Conservation (phyloP, 441 rosid species). For the Biscutella laevigata region DNA sequence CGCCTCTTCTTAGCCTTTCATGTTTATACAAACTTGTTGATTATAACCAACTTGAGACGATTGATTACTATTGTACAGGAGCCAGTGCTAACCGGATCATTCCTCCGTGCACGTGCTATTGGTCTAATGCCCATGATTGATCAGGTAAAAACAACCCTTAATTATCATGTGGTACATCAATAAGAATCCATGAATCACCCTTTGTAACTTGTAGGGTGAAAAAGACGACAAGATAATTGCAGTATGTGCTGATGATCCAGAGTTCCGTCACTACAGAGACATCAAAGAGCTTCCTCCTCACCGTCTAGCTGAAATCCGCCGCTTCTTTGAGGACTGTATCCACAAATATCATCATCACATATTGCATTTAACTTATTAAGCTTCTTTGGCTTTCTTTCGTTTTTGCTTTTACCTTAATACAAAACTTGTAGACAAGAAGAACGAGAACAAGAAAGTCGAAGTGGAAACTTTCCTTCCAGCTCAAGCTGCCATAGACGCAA, state of each 20-base stretch:
- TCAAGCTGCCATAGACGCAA: conserved; percentile 61
- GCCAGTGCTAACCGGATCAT: conserved; percentile 82
- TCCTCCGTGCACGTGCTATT: conserved; percentile 93
- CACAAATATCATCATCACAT: conserved; percentile 18
- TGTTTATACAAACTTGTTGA: not conserved
- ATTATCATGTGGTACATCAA: not conserved
- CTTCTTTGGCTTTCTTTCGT: conserved; percentile 23
- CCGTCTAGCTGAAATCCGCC: conserved; percentile 93
- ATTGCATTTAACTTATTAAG: not conserved
- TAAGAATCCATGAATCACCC: not conserved
- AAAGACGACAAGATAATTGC: conserved; percentile 97
- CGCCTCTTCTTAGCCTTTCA: not conserved
- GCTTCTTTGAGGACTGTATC: conserved; percentile 99
- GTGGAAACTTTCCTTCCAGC: conserved; percentile 89
- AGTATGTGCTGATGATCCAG: conserved; percentile 98
- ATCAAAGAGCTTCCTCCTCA: conserved; percentile 95
- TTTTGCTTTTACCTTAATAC: conserved; percentile 18
- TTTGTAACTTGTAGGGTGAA: conserved; percentile 56
- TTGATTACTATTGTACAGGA: conserved; percentile 37
- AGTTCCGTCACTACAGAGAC: conserved; percentile 86
- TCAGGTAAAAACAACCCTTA: conserved; percentile 37
- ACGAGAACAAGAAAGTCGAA: conserved; percentile 90
- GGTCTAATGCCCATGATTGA: conserved; percentile 99
- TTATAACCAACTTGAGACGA: conserved; percentile 2
- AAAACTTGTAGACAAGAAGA: conserved; percentile 69